A percentile compares a stretch with the other conserved stretches of the same genome.
Conservation (phyloP, 139 green algal genomes). For the Yamagishiella unicocca region DNA sequence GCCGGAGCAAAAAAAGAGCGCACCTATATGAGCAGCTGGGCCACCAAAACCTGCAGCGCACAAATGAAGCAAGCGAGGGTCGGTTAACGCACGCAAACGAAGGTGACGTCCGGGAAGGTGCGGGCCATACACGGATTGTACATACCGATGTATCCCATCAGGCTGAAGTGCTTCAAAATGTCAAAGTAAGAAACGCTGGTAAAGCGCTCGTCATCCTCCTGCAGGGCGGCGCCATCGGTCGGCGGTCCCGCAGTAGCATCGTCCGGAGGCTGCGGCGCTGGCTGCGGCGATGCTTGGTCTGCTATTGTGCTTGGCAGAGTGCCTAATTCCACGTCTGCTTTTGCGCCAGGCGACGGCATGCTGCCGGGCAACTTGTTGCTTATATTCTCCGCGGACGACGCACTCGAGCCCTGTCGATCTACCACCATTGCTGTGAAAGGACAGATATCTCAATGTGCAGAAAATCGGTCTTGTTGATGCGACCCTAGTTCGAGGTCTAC, state of each 20-base stretch:
- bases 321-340: not conserved
- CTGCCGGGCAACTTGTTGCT: not conserved
- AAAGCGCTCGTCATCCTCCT: not conserved
- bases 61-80: not conserved
- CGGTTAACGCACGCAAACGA: not conserved
- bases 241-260: not conserved
- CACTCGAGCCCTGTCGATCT: not conserved
- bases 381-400: not conserved
- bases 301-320: too few species aligned
- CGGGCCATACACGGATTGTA: not conserved
- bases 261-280: not conserved
- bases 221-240: not conserved
- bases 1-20: not conserved
- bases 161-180: conserved; percentile 27
- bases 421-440: not conserved
- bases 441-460: not conserved
- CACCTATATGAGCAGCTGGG: conserved; percentile 85
- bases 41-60: conserved; percentile 75
- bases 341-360: not conserved
- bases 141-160: conserved; percentile 45
- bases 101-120: not conserved
- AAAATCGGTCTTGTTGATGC: not conserved
- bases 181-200: conserved; percentile 5
- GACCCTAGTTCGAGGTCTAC: not conserved
- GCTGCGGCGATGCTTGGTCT: not conserved